Conservation (phyloP, 106 monocot genomes). For the Dioscorea zingiberensis region DNA sequence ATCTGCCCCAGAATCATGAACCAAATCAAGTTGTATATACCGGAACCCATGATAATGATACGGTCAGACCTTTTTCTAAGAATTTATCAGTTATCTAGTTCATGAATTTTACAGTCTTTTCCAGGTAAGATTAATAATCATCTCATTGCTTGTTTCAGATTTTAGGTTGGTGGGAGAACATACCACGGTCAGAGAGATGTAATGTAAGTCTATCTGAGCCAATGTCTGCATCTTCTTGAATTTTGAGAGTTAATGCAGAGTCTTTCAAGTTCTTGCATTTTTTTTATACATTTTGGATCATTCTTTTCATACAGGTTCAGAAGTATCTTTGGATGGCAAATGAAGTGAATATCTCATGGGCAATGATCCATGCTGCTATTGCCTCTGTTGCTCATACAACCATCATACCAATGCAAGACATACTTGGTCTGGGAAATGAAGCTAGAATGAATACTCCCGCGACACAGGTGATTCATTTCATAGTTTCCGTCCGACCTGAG, state of each 20-base stretch:
- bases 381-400: conserved; percentile 76
- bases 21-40: conserved; percentile 92
- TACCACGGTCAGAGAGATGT: conserved; percentile 50
- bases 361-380: conserved; percentile 55
- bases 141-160: conserved; percentile 27
- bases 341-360: conserved; percentile 58
- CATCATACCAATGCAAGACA: conserved; percentile 82
- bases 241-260: neutral
- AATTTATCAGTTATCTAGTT: too few species aligned
- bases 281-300: neutral
- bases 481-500: too few species aligned
- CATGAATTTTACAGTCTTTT: neutral
- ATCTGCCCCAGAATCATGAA: conserved; percentile 92
- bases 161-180: conserved; percentile 85
- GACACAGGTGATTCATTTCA: conserved; percentile 56
- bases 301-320: conserved; percentile 32
- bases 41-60: conserved; percentile 98
- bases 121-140: neutral
- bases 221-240: neutral
- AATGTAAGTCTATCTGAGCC: conserved; percentile 35
- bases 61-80: conserved; percentile 34
- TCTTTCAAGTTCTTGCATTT: neutral
- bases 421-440: conserved; percentile 62
- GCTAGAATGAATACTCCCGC: conserved; percentile 97
- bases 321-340: conserved; percentile 42